Evolutionary conservation across 805 yeast genomes (phyloP).

Genomic region (Candida pini): DNA sequence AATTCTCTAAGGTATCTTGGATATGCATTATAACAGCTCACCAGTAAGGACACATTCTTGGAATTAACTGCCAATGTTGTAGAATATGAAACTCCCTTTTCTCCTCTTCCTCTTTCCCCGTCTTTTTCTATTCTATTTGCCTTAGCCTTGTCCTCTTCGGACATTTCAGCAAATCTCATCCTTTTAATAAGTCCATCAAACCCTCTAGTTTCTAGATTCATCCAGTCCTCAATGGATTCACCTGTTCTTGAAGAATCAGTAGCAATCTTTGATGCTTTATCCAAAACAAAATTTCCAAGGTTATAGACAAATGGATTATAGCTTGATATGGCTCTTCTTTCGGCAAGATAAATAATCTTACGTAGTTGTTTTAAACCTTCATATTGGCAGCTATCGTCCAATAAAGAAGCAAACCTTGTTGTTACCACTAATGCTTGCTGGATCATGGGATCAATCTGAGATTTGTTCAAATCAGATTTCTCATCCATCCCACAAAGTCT

Average conservation of each 20-base stretch:
- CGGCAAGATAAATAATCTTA: conserved; percentile 19
- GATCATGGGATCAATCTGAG: conserved; percentile 5
- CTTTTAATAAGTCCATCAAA: not conserved
- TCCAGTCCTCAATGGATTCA: not conserved
- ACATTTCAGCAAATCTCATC: not conserved
- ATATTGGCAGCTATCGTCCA: conserved; percentile 12
- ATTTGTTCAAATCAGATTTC: no score
- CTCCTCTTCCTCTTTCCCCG: not conserved
- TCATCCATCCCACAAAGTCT: conserved; percentile 2
- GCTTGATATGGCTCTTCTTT: conserved; percentile 18
- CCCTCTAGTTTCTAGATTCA: not conserved
- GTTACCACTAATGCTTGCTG: conserved; percentile 19
- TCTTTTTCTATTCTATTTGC: not conserved
- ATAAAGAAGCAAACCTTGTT: conserved; percentile 19
- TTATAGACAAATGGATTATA: conserved; percentile 18
- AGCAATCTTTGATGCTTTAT: no score
- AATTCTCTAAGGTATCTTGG: not conserved
- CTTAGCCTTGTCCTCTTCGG: not conserved
- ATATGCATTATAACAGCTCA: no score
- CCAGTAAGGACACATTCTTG: not conserved
- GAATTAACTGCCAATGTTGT: not conserved
- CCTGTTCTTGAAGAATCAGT: no score
- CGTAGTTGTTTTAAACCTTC: conserved; percentile 20
- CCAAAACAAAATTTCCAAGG: no score
- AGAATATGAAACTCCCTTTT: not conserved